A percentile compares a stretch with the other conserved stretches of the same genome.
Evolutionary conservation across 306 rosid genomes (phyloP).

Genomic region (Vachellia collinsii): DNA sequence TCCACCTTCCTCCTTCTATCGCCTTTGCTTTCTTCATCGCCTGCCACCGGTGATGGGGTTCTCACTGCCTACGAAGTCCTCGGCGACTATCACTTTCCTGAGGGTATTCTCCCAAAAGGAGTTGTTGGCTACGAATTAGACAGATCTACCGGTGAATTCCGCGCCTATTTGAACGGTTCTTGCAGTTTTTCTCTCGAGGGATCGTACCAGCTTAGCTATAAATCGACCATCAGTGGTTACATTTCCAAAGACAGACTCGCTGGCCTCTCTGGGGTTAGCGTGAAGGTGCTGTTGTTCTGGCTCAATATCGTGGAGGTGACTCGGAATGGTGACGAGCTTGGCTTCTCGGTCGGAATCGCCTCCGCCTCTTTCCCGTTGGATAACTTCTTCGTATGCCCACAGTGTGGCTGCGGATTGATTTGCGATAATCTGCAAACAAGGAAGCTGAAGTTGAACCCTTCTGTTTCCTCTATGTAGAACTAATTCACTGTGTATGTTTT

Average conservation of each 20-base stretch:
- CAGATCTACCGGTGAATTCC: conserved; percentile 40
- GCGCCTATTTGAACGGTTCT: conserved; percentile 47
- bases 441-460: conserved; percentile 48
- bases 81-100: conserved; percentile 49
- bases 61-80: conserved; percentile 41
- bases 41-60: background rate
- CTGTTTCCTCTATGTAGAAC: conserved; percentile 46
- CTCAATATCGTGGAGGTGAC: conserved; percentile 61
- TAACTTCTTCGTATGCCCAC: conserved; percentile 56
- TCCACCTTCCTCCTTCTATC: conserved; percentile 4
- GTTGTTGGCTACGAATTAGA: conserved; percentile 49
- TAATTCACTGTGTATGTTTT: background rate
- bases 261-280: conserved; percentile 56
- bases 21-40: background rate
- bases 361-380: conserved; percentile 62
- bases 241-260: conserved; percentile 50
- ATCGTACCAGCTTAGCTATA: conserved; percentile 54
- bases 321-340: conserved; percentile 51
- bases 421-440: conserved; percentile 44
- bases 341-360: conserved; percentile 60
- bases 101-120: conserved; percentile 62
- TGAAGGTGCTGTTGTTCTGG: conserved; percentile 62
- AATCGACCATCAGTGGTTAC: conserved; percentile 52
- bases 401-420: conserved; percentile 60
- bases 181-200: conserved; percentile 64